Evolutionary conservation across 2,329 filamentous ascomycete genomes (phyloP).

Genomic region (Hypocrella siamensis): DNA sequence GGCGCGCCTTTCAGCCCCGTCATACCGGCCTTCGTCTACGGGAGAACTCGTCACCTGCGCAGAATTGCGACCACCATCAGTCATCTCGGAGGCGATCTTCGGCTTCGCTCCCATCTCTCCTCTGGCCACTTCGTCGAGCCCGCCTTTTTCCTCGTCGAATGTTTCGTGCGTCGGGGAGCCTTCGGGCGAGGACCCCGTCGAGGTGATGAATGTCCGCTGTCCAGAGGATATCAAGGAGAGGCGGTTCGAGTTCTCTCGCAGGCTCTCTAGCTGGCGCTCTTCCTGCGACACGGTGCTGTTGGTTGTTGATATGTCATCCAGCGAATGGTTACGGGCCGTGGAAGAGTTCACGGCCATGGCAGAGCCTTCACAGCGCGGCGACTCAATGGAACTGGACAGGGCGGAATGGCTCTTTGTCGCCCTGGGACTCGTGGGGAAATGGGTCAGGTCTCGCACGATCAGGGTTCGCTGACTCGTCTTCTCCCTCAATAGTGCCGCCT

Average conservation of each 20-base stretch:
- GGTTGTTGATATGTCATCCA: conserved; percentile 40
- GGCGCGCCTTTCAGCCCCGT: too few relatives aligned
- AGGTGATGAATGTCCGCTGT: conserved; percentile 44
- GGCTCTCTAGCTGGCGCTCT: conserved; percentile 38
- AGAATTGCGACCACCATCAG: too few relatives aligned
- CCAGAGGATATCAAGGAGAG: conserved; percentile 45
- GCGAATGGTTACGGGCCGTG: conserved; percentile 21
- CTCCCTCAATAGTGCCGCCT: conserved; percentile 15
- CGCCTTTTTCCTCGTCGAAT: conserved; percentile 1
- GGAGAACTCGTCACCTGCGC: too few relatives aligned
- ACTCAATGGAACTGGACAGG: background rate
- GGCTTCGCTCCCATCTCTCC: conserved; percentile 29
- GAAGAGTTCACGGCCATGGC: conserved; percentile 9
- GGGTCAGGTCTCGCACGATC: conserved; percentile 30
- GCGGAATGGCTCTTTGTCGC: conserved; percentile 1
- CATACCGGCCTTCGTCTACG: too few relatives aligned
- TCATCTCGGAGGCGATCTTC: conserved; percentile 35
- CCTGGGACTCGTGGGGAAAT: conserved; percentile 16
- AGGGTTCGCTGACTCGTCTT: conserved; percentile 29
- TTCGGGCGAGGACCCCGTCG: conserved; percentile 40
- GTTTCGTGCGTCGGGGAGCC: conserved; percentile 38
- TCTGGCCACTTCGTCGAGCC: conserved; percentile 19
- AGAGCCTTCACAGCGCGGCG: conserved; percentile 5
- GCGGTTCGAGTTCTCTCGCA: conserved; percentile 40
- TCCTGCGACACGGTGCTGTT: conserved; percentile 44